Evolutionary conservation across 202 grass and related monocot genomes (phyloP), one percentile per base, ranked within the genome.

Genomic region (Panicum virgatum): DNA sequence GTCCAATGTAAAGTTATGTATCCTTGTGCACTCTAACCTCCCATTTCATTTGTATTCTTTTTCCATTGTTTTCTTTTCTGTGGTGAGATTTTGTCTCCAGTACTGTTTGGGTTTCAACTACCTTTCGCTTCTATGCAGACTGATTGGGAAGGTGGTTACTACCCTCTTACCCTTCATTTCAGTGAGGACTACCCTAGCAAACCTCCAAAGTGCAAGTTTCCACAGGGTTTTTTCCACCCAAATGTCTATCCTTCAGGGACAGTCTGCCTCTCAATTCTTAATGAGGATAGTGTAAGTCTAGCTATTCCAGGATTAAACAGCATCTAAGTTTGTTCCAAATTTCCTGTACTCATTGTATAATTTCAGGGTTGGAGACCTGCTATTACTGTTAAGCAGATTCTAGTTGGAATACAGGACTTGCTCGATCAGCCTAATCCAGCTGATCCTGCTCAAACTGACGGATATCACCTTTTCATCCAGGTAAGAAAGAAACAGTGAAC

Each of bases 231-330:
- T 89, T 96, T 96, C 40, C 88, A 96, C 72, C 93, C 90, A 51
- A 96, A 96, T 84, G 93, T 95, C 48, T 95, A 95, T 75, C 93
- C 93, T 77, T 96, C 93, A n/a, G 90, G 90, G 66, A 96, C 93
- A 72, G 88, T 96, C 23, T 92, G 90, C 71, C 88, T 92, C 7
- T 96, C 90, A 5, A 92, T 96, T 82, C 93, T 96, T 32, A 96
- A 96, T 2, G 93, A 93, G 64, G 93, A 96, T 59, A 93, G 80
- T 6, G 93, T 96, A 91, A 86, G 88, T 20, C 57, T 15, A 60
- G 57, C 12, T 29, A 60, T 60, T 60, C 12, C 12, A 60, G 12
- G 54, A 26, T 60, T 2, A 29, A 60, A 27, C 29, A 29, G 57
- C 57, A 7, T 60, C 16, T 12, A 76, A 66, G 2, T 22, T 69